Conservation (phyloP, 2,329 filamentous ascomycete genomes). For the Hymenoscyphus infarciens region DNA sequence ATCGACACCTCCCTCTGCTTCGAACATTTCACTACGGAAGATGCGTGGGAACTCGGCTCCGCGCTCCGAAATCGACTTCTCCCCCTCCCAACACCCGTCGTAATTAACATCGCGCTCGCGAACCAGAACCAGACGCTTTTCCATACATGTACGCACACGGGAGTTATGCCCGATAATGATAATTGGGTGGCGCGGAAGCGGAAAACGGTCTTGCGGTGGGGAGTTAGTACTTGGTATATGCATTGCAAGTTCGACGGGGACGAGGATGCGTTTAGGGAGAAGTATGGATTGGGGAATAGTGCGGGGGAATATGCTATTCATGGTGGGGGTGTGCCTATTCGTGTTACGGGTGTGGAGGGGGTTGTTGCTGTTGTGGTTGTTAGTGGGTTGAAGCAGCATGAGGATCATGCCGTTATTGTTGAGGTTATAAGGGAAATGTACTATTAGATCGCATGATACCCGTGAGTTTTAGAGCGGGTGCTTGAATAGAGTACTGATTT, state of each 20-base stretch:
- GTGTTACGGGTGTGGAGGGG: constrained; percentile 70
- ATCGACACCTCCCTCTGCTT: constrained; percentile 33
- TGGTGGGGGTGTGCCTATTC: constrained; percentile 71
- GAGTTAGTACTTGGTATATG: constrained; percentile 68
- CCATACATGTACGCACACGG: constrained; percentile 63
- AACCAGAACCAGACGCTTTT: constrained; percentile 61
- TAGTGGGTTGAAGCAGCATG: constrained; percentile 69
- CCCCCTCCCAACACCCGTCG: constrained; percentile 49
- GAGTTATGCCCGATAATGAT: constrained; percentile 69
- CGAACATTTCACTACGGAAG: constrained; percentile 54
- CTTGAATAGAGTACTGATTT: no score
- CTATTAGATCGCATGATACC: not conserved
- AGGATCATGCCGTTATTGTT: constrained; percentile 74
- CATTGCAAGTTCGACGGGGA: constrained; percentile 62
- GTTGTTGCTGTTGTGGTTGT: constrained; percentile 73
- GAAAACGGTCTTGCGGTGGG: constrained; percentile 68
- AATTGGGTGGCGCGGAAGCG: constrained; percentile 68
- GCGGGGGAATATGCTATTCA: constrained; percentile 69
- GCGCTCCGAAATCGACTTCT: constrained; percentile 61
- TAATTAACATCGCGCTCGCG: constrained; percentile 63
- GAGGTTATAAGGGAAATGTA: constrained; percentile 42
- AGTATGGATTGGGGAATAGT: constrained; percentile 58
- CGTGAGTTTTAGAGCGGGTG: no score
- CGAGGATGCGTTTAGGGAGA: constrained; percentile 60
- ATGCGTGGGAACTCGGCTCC: constrained; percentile 63